Conservation (phyloP, 2,329 filamentous ascomycete species). For the Monosporascus ibericus region DNA sequence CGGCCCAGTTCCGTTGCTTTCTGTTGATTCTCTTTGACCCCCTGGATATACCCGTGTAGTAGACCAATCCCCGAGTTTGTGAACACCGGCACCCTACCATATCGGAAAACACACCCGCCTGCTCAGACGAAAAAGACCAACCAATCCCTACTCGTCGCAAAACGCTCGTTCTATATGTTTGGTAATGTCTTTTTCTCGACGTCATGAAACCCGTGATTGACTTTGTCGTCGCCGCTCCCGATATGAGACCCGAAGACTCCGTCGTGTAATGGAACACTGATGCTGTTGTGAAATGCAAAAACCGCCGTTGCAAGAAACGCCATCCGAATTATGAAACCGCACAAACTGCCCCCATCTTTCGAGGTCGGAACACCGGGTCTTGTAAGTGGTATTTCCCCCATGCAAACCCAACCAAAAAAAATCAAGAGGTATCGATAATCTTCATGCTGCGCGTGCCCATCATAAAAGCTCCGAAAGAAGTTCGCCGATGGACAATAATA, state of each 20-base stretch:
- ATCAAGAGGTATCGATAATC: conserved; percentile 41
- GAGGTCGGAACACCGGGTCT: conserved; percentile 29
- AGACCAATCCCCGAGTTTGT: conserved; percentile 13
- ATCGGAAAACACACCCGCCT: conserved; percentile 21
- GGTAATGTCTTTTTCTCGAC: conserved; percentile 41
- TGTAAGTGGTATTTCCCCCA: conserved; percentile 18
- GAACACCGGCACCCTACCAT: conserved; percentile 15
- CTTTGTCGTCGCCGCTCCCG: conserved; percentile 38
- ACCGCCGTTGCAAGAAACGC: conserved; percentile 34
- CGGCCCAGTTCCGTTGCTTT: conserved; percentile 23
- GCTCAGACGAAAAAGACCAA: conserved; percentile 31
- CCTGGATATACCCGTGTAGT: conserved; percentile 20
- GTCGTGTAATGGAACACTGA: conserved; percentile 39
- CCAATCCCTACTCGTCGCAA: conserved; percentile 30
- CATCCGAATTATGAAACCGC: conserved; percentile 34
- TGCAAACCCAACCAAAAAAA: conserved; percentile 28
- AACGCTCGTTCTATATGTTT: conserved; percentile 46
- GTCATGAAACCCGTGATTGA: conserved; percentile 44
- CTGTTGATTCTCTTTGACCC: conserved; percentile 25
- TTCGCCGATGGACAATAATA: conserved; percentile 26
- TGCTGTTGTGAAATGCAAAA: conserved; percentile 46
- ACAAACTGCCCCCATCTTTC: conserved; percentile 33
- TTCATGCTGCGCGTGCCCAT: conserved; percentile 35
- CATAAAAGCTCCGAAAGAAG: conserved; percentile 18
- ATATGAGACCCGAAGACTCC: conserved; percentile 37